Conservation (phyloP, 768 basidiomycete genomes). For the Hemileccinum impolitum region DNA sequence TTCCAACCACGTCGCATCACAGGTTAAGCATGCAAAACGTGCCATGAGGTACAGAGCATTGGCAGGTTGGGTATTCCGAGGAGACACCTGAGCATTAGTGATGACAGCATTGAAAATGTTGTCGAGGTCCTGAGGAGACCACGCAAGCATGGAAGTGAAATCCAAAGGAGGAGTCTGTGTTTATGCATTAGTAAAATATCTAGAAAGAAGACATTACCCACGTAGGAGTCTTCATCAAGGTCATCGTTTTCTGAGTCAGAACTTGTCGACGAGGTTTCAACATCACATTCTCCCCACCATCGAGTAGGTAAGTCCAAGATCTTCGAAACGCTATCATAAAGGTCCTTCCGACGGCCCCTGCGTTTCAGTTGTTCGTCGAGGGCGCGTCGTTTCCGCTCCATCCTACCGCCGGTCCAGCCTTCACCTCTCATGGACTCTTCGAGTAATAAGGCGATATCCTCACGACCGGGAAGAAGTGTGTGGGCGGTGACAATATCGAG, state of each 20-base stretch:
- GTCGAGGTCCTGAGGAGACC: constrained; percentile 76
- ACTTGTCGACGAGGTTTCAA: constrained; percentile 41
- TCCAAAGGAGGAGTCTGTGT: constrained; percentile 68
- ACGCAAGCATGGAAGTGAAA: constrained; percentile 90
- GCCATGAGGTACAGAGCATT: constrained; percentile 88
- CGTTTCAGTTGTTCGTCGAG: constrained; percentile 57
- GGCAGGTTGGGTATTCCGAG: constrained; percentile 81
- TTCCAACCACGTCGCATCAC: constrained; percentile 89
- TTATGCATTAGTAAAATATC: constrained; percentile 6
- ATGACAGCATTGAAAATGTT: constrained; percentile 81
- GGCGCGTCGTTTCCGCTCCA: constrained; percentile 62
- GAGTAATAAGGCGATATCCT: constrained; percentile 82
- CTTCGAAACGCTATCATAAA: constrained; percentile 58
- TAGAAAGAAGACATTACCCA: constrained; percentile 24
- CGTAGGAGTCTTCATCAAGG: constrained; percentile 47
- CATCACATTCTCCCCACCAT: constrained; percentile 63
- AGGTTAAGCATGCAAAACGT: constrained; percentile 89
- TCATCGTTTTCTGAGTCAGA: constrained; percentile 51
- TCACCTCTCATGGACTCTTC: constrained; percentile 85
- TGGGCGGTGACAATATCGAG: constrained; percentile 89
- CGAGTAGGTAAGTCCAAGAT: constrained; percentile 52
- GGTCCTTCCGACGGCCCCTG: constrained; percentile 47
- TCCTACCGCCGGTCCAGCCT: constrained; percentile 77
- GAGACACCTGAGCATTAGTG: constrained; percentile 64
- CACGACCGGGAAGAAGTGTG: constrained; percentile 73